These are phyloP conservation scores for Pestalotiopsis sp. DNA, from an alignment of 2,329 filamentous ascomycete genomes.

Conservation along the genomic window DNA sequence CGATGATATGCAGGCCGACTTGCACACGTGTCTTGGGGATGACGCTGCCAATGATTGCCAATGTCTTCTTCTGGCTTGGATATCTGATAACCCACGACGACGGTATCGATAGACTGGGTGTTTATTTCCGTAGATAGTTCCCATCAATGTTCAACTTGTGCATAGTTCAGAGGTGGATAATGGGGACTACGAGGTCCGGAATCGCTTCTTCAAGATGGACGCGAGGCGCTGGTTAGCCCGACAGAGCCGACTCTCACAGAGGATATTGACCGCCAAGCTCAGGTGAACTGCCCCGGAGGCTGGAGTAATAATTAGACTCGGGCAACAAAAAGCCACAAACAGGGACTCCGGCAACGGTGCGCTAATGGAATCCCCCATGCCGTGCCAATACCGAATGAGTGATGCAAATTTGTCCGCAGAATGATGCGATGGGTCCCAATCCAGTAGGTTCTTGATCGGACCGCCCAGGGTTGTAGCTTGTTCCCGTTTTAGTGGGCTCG, in stretches of 20 bases:
- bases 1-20: not conserved
- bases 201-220: not conserved
- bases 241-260: not conserved
- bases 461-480: constrained; percentile 1
- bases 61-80: no score
- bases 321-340: not conserved
- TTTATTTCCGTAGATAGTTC: not conserved
- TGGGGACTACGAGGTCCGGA: not conserved
- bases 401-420: constrained; percentile 11
- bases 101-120: not conserved
- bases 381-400: constrained; percentile 1
- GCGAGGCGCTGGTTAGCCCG: not conserved
- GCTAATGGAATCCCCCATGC: not conserved
- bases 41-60: not conserved
- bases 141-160: not conserved
- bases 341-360: constrained; percentile 8
- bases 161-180: not conserved
- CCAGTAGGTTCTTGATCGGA: constrained; percentile 10
- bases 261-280: not conserved
- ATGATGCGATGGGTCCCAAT: constrained; percentile 15
- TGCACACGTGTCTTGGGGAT: not conserved
- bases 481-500: constrained; percentile 8
- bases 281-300: not conserved
- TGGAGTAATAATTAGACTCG: no score
- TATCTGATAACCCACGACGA: no score